Evolutionary conservation across 1,284 basidiomycete species (phyloP).

Genomic region (Cutaneotrichosporon spelunceum): DNA sequence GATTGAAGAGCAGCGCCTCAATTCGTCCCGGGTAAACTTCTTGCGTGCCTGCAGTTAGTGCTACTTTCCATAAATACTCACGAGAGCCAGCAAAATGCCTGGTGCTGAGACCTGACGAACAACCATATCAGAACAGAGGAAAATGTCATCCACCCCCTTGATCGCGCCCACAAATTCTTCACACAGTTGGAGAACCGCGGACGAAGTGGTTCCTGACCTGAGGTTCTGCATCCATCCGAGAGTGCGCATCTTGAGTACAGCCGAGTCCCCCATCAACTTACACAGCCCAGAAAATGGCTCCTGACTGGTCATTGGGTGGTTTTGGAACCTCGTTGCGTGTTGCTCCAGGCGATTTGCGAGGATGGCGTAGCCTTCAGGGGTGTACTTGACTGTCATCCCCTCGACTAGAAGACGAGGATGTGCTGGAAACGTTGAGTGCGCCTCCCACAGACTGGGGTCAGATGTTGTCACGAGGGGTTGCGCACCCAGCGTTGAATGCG

Average conservation of each 20-base stretch:
- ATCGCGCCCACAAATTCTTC: conserved; percentile 18
- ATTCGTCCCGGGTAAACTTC: conserved; percentile 5
- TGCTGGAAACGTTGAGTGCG: conserved; percentile 6
- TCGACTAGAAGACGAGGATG: background rate
- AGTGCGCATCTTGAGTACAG: conserved; percentile 13
- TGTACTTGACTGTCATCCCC: background rate
- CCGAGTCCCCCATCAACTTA: conserved; percentile 10
- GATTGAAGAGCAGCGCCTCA: background rate
- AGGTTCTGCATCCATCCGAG: conserved; percentile 8
- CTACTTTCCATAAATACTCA: background rate
- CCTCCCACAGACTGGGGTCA: conserved; percentile 19
- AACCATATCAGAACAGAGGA: conserved; percentile 18
- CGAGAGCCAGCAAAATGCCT: conserved; percentile 14
- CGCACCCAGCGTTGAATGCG: conserved; percentile 16
- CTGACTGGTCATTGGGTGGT: conserved; percentile 7
- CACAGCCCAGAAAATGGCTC: conserved; percentile 4
- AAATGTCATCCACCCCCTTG: background rate
- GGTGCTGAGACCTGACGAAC: conserved; percentile 5
- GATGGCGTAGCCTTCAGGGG: background rate
- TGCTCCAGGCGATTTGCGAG: conserved; percentile 5
- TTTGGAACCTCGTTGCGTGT: conserved; percentile 10
- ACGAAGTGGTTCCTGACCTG: background rate
- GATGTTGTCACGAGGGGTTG: background rate
- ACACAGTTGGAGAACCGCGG: conserved; percentile 5
- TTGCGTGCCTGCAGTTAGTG: conserved; percentile 3